Evolutionary conservation across 2,329 filamentous ascomycete species (phyloP).

Genomic region (Phialophora expanda): DNA sequence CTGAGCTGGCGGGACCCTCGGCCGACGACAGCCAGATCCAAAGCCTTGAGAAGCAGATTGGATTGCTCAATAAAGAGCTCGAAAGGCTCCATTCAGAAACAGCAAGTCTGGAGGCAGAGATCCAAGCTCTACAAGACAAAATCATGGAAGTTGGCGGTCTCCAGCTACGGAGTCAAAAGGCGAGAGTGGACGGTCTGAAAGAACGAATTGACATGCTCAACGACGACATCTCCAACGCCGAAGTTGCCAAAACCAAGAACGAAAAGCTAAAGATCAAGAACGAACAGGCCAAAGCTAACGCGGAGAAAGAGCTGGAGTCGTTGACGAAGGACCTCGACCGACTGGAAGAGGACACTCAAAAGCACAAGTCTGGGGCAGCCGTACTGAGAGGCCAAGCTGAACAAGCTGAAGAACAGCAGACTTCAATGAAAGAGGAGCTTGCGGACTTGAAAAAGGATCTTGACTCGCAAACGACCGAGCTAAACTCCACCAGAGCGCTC

Average conservation of each 20-base stretch:
- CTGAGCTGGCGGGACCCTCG: conserved; percentile 80
- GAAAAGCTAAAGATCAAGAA: conserved; percentile 91
- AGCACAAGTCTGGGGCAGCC: conserved; percentile 76
- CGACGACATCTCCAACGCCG: conserved; percentile 82
- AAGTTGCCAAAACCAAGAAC: conserved; percentile 87
- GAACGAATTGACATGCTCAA: conserved; percentile 80
- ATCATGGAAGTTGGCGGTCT: conserved; percentile 99
- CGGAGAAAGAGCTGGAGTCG: conserved; percentile 76
- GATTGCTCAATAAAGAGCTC: conserved; percentile 75
- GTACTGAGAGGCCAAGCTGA: conserved; percentile 75
- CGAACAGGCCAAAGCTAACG: conserved; percentile 78
- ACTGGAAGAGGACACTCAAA: conserved; percentile 77
- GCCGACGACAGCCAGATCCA: conserved; percentile 76
- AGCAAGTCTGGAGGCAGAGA: conserved; percentile 88
- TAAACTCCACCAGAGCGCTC: conserved; percentile 84
- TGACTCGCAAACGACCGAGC: conserved; percentile 80
- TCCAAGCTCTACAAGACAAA: conserved; percentile 89
- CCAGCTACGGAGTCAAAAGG: conserved; percentile 84
- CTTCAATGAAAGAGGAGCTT: conserved; percentile 79
- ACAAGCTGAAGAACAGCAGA: conserved; percentile 76
- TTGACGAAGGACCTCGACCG: conserved; percentile 75
- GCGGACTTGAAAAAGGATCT: conserved; percentile 79
- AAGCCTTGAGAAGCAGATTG: conserved; percentile 77
- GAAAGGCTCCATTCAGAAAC: conserved; percentile 81
- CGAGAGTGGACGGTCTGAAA: conserved; percentile 86